These are phyloP conservation scores for Pythium aristosporum DNA, from an alignment of 352 stramenopile genomes.

Conservation along the genomic window DNA sequence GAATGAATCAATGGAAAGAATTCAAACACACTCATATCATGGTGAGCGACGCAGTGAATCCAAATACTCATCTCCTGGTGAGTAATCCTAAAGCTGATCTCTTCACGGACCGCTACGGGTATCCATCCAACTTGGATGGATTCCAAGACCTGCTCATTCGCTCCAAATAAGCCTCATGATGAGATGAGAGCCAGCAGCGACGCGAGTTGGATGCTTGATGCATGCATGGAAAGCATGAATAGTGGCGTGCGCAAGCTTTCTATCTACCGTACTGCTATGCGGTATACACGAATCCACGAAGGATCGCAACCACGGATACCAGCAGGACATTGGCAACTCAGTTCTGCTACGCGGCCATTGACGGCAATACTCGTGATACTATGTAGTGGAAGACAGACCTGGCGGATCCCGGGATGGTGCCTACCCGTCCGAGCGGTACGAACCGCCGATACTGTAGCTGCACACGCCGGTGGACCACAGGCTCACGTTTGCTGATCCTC, in stretches of 20 bases:
- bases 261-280: neutral
- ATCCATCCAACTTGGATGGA: too few species aligned
- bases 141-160: too few species aligned
- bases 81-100: too few species aligned
- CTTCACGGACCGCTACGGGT: too few species aligned
- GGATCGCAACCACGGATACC: neutral
- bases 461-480: neutral
- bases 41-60: neutral
- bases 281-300: neutral
- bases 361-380: too few species aligned
- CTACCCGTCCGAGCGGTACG: too few species aligned
- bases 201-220: neutral
- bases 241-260: slow-evolving; percentile 5
- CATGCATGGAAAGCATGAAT: neutral
- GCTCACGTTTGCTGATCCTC: too few species aligned
- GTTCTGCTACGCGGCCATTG: neutral
- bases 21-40: slow-evolving; percentile 1
- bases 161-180: neutral
- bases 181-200: neutral
- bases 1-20: slow-evolving; percentile 1
- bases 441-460: too few species aligned
- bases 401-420: too few species aligned
- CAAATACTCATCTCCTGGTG: too few species aligned
- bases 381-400: too few species aligned
- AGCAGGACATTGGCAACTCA: neutral